Base-by-base conservation (phyloP, 257 asterid species). In the Mentha longifolia region DNA sequence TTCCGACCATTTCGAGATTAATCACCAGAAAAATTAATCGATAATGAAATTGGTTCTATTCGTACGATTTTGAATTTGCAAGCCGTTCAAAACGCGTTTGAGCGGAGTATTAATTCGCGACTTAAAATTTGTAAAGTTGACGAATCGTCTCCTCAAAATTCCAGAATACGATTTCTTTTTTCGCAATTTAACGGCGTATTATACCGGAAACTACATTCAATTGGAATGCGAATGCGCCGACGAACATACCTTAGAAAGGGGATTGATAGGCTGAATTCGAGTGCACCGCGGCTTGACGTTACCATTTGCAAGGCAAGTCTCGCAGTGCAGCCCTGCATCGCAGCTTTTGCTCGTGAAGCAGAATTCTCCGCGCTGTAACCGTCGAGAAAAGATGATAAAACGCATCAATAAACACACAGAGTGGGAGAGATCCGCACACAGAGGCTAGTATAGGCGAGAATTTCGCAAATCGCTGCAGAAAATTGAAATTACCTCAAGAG, bases 211-310 rank as follows among this genome's bases (percentile, higher is more conserved):
- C 63, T 28, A 35, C 45, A 57, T 68, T 51, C 71, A 68, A 75
- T 50, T 12, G 50, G 72, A 74, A 15, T 60, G 64, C 11, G 33
- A 33, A 42, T 25, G n/a, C 16, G 47, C 13, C 7, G 30, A 63
- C 58, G 62, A 51, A 20, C 42, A 22, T 12, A 87, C 97, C 98
- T 84, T 94, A 9, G 89, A 81, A 47, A 94, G 77, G 57, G 98
- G 95, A 84, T 82, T 77, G 56, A 86, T 52, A 10, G 97, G 95
- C 70, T 86, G 89, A 70, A 70, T 77, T 35, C 96, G 87, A 74
- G 96, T 94, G 71, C 98, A 94, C 31, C 96, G 92, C 25, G 97
- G 96, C 49, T 87, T 83, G 54, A 86, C 63, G 67, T 85, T 83
- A 70, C 91, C 89, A 12, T 81, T 74, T 3, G 97, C 90, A 4